Evolutionary conservation across 306 rosid genomes (phyloP).

Genomic region (Vicia villosa): DNA sequence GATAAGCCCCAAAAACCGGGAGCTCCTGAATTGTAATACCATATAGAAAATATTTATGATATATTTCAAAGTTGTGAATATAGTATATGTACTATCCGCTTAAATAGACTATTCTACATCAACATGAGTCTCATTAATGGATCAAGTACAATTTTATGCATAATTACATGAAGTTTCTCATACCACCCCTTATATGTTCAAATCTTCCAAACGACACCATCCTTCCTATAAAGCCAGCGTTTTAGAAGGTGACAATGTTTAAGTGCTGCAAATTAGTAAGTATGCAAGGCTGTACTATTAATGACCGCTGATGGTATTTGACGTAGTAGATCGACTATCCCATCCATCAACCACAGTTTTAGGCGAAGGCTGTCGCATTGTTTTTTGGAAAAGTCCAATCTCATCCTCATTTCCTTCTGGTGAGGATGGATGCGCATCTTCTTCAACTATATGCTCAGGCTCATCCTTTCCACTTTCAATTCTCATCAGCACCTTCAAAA

Average conservation of each 20-base stretch:
- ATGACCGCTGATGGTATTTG: constrained; percentile 34
- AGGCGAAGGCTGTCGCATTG: constrained; percentile 45
- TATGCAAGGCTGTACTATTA: constrained; percentile 1
- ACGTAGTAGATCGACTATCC: constrained; percentile 50
- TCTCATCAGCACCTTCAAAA: constrained; percentile 48
- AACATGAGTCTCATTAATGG: too few relatives aligned
- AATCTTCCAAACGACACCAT: too few relatives aligned
- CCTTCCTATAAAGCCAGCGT: too few relatives aligned
- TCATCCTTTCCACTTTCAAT: constrained; percentile 45
- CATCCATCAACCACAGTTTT: constrained; percentile 57
- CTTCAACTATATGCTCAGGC: constrained; percentile 25
- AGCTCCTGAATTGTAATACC: too few relatives aligned
- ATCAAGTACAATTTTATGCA: too few relatives aligned
- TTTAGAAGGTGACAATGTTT: neutral
- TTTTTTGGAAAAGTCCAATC: constrained; percentile 33
- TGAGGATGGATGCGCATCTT: constrained; percentile 32
- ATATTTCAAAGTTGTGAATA: too few relatives aligned
- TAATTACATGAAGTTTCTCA: too few relatives aligned
- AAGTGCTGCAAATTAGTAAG: neutral
- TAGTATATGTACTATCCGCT: too few relatives aligned
- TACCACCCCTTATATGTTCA: too few relatives aligned
- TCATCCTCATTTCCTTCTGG: constrained; percentile 47
- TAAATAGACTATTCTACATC: too few relatives aligned
- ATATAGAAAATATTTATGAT: too few relatives aligned
- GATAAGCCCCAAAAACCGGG: too few relatives aligned